Evolutionary conservation across 495 filamentous ascomycete genomes (phyloP).

Genomic region (Talaromyces liani): DNA sequence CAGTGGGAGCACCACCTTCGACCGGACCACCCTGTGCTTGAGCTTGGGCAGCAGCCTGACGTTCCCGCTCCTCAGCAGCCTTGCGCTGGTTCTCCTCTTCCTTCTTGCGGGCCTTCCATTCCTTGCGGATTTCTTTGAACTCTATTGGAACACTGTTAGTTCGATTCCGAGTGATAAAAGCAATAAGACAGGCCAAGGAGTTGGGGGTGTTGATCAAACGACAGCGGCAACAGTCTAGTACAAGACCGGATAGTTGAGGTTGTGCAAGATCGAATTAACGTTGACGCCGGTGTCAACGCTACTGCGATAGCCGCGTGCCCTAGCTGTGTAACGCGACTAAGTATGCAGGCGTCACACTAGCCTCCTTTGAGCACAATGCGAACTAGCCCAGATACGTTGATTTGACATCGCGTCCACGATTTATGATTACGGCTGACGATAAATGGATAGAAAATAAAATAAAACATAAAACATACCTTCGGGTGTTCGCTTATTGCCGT

Average conservation of each 20-base stretch:
- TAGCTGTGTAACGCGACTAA: constrained; percentile 48
- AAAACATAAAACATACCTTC: constrained; percentile 64
- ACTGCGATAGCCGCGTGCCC: constrained; percentile 36
- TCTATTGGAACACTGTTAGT: constrained; percentile 42
- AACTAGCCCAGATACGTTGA: constrained; percentile 14
- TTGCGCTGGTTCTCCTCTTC: constrained; percentile 89
- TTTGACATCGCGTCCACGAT: background rate
- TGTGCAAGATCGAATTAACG: constrained; percentile 22
- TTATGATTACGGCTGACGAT: background rate
- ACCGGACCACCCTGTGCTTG: constrained; percentile 43
- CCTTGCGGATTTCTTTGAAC: constrained; percentile 98
- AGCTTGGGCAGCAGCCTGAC: constrained; percentile 49
- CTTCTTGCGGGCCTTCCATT: constrained; percentile 99
- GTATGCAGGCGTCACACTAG: constrained; percentile 27
- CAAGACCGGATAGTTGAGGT: background rate
- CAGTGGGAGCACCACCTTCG: constrained; percentile 47
- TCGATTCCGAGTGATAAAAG: background rate
- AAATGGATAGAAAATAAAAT: constrained; percentile 10
- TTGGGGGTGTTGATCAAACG: background rate
- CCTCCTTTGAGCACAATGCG: constrained; percentile 12
- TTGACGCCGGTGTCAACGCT: constrained; percentile 28
- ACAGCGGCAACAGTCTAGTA: background rate
- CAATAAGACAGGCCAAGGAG: constrained; percentile 6
- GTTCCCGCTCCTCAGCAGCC: constrained; percentile 81
- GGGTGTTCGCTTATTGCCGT: constrained; percentile 85